Base-by-base conservation (phyloP, 2,329 filamentous ascomycete species). In the Davidsoniella virescens region DNA sequence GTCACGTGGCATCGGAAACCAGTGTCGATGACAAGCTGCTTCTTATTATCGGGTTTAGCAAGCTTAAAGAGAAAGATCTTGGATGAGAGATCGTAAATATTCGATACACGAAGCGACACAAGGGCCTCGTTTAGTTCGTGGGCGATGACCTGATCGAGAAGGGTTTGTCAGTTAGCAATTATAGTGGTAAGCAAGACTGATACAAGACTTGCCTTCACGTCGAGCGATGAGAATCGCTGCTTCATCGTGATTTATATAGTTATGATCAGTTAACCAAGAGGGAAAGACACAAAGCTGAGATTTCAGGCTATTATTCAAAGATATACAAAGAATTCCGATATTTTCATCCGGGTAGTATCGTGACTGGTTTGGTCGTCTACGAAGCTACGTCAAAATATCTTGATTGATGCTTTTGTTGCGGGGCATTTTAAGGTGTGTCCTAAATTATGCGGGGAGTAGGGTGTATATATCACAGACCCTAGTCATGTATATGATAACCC, bases 21-120 rank as follows among this genome's bases (percentile, higher is more conserved):
- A 1, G 86, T 92, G 63, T 98, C 92, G 59, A 98, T 79, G 47
- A 98, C 72, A 25, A 98, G 73, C 63, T 96, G 90, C 62, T 92
- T 82, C 65, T 88, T 87, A 57, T 82, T 76, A 60, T 90, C 82
- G 41, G 90, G 87, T 63, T 92, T 94, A 50, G 87, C 80, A 62
- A 98, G 92, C 63, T 95, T 96, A 65, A 98, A 76, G 23, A 96
- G 80, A 61, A 96, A 86, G 61, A 96, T 95, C 62, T 90, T 87
- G 56, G 87, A 87, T 55, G 87, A 94, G 53, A 98, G 78, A 64
- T 98, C 92, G 69, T 98, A 96, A 63, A 95, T 82, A 62, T 98
- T 98, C 55, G 85, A 79, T 47, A 96, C 76, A 55, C 92, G 84
- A 55, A 96, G 73, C 53, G 78, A 78, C 52, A 82, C 77, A 49